Evolutionary conservation across 2,329 filamentous ascomycete species (phyloP), one percentile per base, ranked within the genome.

Genomic region (Rutstroemia sp.): DNA sequence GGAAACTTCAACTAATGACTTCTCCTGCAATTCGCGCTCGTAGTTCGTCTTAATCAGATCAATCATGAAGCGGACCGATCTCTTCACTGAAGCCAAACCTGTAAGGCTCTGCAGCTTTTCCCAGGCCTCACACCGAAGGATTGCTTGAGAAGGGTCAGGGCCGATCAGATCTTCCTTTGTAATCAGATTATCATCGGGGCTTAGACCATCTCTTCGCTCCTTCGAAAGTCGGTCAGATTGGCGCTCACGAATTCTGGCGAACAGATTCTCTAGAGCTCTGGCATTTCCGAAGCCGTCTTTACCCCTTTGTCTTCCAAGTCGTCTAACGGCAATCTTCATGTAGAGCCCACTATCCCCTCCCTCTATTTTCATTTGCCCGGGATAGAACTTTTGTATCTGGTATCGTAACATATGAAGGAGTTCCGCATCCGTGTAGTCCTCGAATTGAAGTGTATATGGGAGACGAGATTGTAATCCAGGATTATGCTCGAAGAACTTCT

Each of bases 401-500:
- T 75, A 69, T 10, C 74, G 70, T 0, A 91, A 68, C 12, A 92
- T 91, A 0, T 67, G 64, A 2, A 82, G 73, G 0, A 92, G 73
- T 61, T 92, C 86, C 0, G 72, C 63, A 48, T 92, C 84, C 0
- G 73, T 73, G 60, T 89, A 92, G 67, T 92, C 88, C 0, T 78
- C 72, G 56, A 92, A 92, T 44, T 80, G 76, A 63, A 92, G 74
- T 37, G 77, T 71, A 10, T 81, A 73, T 0, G 87, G 87, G 39
- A 92, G 84, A 0, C 88, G 81, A 61, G 86, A 88, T 0, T 79
- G 75, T 2, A 92, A 73, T 0, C 88, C 87, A 0, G 82, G 82
- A 46, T 92, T 92, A 59, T 91, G 86, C 0, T 80, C 75, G 48
- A 89, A 90, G 67, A 92, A 90, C 0, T 77, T 77, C 63, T 92